phyloP scores from a whole-genome alignment of 2,329 filamentous ascomycete species.

The Coniochaeta prunicola region DNA sequence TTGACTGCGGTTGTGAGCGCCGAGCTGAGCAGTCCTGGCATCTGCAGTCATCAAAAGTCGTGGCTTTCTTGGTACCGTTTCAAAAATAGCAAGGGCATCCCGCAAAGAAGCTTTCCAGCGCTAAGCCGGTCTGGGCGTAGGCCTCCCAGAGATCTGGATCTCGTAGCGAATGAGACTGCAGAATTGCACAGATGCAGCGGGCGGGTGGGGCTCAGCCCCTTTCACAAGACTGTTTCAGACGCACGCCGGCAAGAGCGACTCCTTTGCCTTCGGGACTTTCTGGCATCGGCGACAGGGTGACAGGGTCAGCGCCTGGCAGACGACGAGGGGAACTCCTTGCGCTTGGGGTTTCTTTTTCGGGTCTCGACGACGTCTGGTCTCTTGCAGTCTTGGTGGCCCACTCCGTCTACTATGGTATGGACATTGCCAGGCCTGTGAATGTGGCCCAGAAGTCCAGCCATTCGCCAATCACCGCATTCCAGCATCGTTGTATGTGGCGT shows the following conservation, averaged over 20 bases:
- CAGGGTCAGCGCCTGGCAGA: no score
- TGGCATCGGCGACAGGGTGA: no score
- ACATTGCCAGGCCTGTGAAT: background rate
- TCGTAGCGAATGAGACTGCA: background rate
- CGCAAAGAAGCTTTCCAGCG: background rate
- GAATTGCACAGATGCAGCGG: background rate
- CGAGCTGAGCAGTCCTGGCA: background rate
- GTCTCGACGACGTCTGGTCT: background rate
- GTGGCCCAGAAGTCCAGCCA: background rate
- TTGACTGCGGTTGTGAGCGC: background rate
- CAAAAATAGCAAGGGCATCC: conserved; percentile 4
- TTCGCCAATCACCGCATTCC: background rate
- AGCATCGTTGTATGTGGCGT: background rate
- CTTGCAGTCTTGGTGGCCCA: background rate
- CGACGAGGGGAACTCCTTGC: background rate
- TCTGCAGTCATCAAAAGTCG: background rate
- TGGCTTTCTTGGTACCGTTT: background rate
- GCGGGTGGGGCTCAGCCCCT: conserved; percentile 3
- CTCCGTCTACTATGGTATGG: background rate
- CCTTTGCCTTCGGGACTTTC: background rate
- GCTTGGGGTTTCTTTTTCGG: background rate
- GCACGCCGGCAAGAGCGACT: conserved; percentile 2
- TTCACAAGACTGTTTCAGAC: conserved; percentile 17
- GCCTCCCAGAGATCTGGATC: background rate
- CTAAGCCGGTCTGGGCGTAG: background rate